phyloP scores from a whole-genome alignment of 2,329 filamentous ascomycete genomes.

The Pestalotiopsis sp. region DNA sequence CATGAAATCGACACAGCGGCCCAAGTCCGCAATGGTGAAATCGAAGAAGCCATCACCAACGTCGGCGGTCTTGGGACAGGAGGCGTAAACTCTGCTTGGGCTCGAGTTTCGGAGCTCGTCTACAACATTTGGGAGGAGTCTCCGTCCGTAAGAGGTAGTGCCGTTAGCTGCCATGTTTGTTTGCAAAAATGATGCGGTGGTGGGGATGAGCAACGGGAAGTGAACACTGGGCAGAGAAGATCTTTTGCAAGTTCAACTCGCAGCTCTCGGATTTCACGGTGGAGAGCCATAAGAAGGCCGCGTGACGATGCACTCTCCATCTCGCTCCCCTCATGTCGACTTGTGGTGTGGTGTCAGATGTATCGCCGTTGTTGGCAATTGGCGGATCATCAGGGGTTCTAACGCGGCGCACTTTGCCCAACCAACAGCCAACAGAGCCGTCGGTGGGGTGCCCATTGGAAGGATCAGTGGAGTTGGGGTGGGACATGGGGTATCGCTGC shows the following conservation, averaged over 20 bases:
- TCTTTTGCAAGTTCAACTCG: too few species aligned
- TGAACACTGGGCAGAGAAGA: not conserved
- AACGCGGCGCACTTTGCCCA: not conserved
- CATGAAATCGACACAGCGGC: slow-evolving; percentile 22
- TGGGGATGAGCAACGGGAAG: not conserved
- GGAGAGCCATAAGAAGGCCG: too few species aligned
- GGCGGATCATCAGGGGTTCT: not conserved
- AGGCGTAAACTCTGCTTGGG: slow-evolving; percentile 16
- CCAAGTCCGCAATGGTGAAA: slow-evolving; percentile 17
- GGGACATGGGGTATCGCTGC: not conserved
- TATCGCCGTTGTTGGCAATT: not conserved
- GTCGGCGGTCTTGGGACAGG: slow-evolving; percentile 14
- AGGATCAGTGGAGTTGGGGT: not conserved
- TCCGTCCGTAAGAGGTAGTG: slow-evolving; percentile 15
- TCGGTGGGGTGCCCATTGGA: not conserved
- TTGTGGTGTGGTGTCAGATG: not conserved
- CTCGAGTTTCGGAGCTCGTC: slow-evolving; percentile 13
- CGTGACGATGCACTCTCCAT: not conserved
- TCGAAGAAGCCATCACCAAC: slow-evolving; percentile 17
- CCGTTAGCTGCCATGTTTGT: not conserved
- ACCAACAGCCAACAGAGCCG: not conserved
- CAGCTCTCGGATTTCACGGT: too few species aligned
- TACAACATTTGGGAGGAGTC: slow-evolving; percentile 14
- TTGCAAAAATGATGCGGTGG: too few species aligned
- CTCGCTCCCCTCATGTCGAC: not conserved